A percentile compares a stretch with the other conserved stretches of the same genome.
Evolutionary conservation across 2,329 filamentous ascomycete species (phyloP).

Genomic region (Cryphonectria radicalis): DNA sequence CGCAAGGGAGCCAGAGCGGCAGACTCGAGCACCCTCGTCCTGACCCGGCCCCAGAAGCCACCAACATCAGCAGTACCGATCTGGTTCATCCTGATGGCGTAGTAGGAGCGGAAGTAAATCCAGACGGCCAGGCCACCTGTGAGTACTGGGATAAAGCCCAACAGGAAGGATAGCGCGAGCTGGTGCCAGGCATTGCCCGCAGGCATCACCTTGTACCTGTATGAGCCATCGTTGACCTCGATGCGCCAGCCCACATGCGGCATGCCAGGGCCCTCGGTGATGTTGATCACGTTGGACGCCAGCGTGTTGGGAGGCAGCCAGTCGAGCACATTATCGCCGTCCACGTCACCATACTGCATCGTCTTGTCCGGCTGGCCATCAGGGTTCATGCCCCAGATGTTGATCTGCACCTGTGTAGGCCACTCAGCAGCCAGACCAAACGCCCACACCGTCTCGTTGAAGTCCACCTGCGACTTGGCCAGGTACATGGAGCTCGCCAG

Average conservation of each 20-base stretch:
- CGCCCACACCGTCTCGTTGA: conserved; percentile 55
- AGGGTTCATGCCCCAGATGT: conserved; percentile 69
- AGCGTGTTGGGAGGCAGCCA: conserved; percentile 63
- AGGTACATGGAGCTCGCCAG: conserved; percentile 57
- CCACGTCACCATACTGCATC: conserved; percentile 63
- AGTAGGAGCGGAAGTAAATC: conserved; percentile 60
- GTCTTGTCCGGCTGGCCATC: conserved; percentile 65
- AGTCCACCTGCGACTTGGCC: conserved; percentile 23
- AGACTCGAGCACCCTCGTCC: conserved; percentile 5
- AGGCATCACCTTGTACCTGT: conserved; percentile 56
- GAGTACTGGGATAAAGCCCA: conserved; percentile 56
- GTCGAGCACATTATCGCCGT: conserved; percentile 63
- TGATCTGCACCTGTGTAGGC: conserved; percentile 64
- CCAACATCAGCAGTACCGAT: conserved; percentile 48
- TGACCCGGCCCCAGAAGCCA: conserved; percentile 30
- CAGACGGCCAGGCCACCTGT: conserved; percentile 55
- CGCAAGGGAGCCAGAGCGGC: conserved; percentile 15
- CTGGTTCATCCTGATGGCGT: conserved; percentile 60
- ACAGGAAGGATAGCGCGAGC: conserved; percentile 55
- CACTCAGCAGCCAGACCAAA: conserved; percentile 67
- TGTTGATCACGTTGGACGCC: conserved; percentile 57
- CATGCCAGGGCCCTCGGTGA: conserved; percentile 55
- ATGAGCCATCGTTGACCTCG: conserved; percentile 56
- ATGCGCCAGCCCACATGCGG: conserved; percentile 60
- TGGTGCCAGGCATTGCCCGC: conserved; percentile 56